Evolutionary conservation across 1,284 basidiomycete species (phyloP).

Genomic region (Malassezia restricta): DNA sequence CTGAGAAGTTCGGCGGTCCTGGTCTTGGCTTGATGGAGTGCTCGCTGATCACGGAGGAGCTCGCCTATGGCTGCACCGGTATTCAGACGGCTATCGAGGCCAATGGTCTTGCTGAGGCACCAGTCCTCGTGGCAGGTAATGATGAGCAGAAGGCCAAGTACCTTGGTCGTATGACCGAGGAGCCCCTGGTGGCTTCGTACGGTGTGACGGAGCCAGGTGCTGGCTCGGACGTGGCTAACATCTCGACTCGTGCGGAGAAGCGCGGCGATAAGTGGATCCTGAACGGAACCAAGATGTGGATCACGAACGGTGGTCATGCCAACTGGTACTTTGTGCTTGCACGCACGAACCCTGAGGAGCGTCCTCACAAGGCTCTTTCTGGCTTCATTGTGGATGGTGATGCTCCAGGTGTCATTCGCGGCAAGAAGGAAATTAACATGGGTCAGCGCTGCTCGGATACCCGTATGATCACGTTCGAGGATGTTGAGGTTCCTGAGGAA

Average conservation of each 20-base stretch:
- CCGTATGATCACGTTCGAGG: slow-evolving; percentile 52
- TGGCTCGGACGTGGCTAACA: slow-evolving; percentile 51
- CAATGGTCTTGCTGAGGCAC: slow-evolving; percentile 52
- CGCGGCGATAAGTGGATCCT: slow-evolving; percentile 50
- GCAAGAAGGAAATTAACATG: slow-evolving; percentile 55
- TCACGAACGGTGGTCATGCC: slow-evolving; percentile 50
- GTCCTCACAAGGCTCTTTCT: slow-evolving; percentile 50
- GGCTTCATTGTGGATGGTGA: slow-evolving; percentile 54
- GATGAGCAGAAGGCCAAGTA: slow-evolving; percentile 52
- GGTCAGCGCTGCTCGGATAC: slow-evolving; percentile 54
- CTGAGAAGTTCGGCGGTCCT: slow-evolving; percentile 51
- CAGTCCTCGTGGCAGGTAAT: slow-evolving; percentile 50
- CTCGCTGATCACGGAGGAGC: slow-evolving; percentile 50
- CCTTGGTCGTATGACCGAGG: slow-evolving; percentile 53
- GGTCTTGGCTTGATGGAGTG: slow-evolving; percentile 51
- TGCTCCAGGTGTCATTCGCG: slow-evolving; percentile 48
- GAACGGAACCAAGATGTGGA: slow-evolving; percentile 52
- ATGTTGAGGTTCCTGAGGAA: slow-evolving; percentile 50
- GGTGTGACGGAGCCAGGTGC: slow-evolving; percentile 53
- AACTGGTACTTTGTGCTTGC: slow-evolving; percentile 54
- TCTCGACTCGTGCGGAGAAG: slow-evolving; percentile 48
- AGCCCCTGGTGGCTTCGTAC: slow-evolving; percentile 53
- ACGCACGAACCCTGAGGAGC: slow-evolving; percentile 49
- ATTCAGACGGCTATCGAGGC: slow-evolving; percentile 51
- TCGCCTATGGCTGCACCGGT: slow-evolving; percentile 53